A percentile compares a stretch with the other conserved stretches of the same genome.
Conservation (phyloP, 2,329 filamentous ascomycete genomes). For the Diaporthe vexans region DNA sequence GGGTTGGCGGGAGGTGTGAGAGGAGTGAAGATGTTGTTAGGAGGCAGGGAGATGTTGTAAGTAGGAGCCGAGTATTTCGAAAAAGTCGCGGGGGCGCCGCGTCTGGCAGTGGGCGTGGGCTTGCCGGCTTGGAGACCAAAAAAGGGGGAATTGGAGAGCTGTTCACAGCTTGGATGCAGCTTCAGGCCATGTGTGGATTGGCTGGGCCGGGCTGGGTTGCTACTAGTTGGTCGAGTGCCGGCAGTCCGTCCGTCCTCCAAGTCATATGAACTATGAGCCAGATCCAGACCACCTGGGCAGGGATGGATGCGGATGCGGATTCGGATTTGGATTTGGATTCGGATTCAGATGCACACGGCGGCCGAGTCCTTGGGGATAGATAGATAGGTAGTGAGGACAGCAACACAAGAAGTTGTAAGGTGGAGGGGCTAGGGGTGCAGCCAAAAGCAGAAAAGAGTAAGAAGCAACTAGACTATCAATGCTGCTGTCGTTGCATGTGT, state of each 20-base stretch:
- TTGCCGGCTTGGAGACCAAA: neutral
- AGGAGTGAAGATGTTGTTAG: neutral
- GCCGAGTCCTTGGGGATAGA: neutral
- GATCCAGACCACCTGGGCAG: neutral
- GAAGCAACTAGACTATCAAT: neutral
- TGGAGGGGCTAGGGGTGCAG: too few species aligned
- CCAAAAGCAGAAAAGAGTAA: neutral
- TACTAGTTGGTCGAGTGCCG: conserved; percentile 21
- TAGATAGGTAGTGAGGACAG: too few species aligned
- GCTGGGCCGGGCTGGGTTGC: conserved; percentile 18
- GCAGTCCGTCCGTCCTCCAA: conserved; percentile 11
- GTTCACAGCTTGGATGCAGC: conserved; percentile 36
- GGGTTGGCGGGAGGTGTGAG: neutral
- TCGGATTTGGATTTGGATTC: neutral
- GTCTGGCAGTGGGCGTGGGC: conserved; percentile 28
- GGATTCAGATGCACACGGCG: neutral
- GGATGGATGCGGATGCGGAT: neutral
- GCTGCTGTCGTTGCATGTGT: neutral
- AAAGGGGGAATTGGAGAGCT: conserved; percentile 35
- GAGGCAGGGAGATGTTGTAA: conserved; percentile 1
- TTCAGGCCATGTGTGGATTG: conserved; percentile 39
- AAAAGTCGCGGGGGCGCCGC: conserved; percentile 33
- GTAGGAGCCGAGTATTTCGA: conserved; percentile 7
- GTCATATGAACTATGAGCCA: conserved; percentile 7
- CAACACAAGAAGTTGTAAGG: too few species aligned